Base-by-base conservation (phyloP, 768 basidiomycete genomes). In the Melanogaster broomeanus region DNA sequence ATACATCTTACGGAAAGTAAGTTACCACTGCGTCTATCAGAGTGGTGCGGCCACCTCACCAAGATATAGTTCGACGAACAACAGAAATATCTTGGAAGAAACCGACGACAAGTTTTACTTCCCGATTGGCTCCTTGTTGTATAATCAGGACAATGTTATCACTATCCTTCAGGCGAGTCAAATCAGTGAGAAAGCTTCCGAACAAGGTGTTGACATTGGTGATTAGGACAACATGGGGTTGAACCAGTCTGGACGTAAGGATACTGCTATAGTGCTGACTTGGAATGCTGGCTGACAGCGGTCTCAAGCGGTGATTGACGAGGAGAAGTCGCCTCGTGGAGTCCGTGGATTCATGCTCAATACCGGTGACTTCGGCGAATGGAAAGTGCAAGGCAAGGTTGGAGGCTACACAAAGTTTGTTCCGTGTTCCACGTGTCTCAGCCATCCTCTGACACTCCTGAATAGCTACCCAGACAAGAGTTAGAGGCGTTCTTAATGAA, bases 191-290 rank as follows among this genome's bases (percentile, higher is more conserved):
- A 11, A 24, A 21, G n/a, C 21, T n/a, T n/a, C 21, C 41, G 12
- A 16, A 24, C 19, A 13, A n/a, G 5, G 3, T 30, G 4, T 22
- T 60, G 12, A 64, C 33, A 46, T 41, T 34, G 40, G n/a, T 47
- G 18, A 41, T 39, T 42, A 88, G 84, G 90, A 92, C 53, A 88
- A 89, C 59, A 89, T 87, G 85, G 90, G 90, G 0, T 66, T 88
- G 55, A 80, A 90, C 49, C 83, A 90, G 64, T 78, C 81, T 19
- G 75, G 74, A 57, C 56, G 83, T 82, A 48, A 54, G 75, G 58
- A 34, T 28, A 18, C 35, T n/a, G 15, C 6, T 6, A 16, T 45
- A 16, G 31, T 22, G n/a, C n/a, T 13, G 35, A 25, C 21, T 24
- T 39, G 8, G 6, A 30, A 22, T 45, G n/a, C n/a, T 38, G 11